Evolutionary conservation across 1,284 basidiomycete genomes (phyloP), one percentile per base, ranked within the genome.

Genomic region (Trichosporon sp.): DNA sequence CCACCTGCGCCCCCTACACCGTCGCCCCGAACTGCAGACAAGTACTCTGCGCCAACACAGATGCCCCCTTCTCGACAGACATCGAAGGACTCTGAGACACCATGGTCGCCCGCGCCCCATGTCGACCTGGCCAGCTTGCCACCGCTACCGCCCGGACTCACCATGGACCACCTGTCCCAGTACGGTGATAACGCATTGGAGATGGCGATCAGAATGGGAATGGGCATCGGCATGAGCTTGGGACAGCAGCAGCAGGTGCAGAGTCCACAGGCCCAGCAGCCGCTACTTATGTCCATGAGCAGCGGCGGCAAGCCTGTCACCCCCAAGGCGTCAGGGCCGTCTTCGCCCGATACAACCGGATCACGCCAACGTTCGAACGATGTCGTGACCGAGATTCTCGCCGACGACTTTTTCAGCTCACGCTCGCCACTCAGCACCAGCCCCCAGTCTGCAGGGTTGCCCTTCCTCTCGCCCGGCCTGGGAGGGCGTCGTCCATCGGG

Each of bases 181-280:
- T 79, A 77, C 63, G 81, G 81, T 8, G 75, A 74, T 44, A 78
- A 77, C 2, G 80, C 81, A 1, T 68, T 84, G n/a, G 81, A 83
- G 53, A 80, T 83, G 80, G 83, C 83, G 8, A 83, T 84, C 38
- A 72, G 83, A n/a, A 78, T 84, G 74, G 83, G 83, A 0, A 83
- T 84, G 81, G 79, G 80, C 3, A 80, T 84, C 25, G 83, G 81
- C 3, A 81, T 84, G 80, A 76, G 75, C 8, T 42, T 80, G 34
- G 75, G 75, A 12, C 75, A 76, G 58, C 75, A 75, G 47, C 65
- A 70, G 38, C 31, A 27, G 29, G 35, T 21, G 9, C 69, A 67
- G 15, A 58, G 56, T 35, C 64, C 35, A 32, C 42, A 38, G 12
- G 21, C 25, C 18, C 68, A 66, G 23, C 56, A 34, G 51, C 65